Evolutionary conservation across 345 rosid genomes (phyloP), one percentile per base, ranked within the genome.

Genomic region (Turritis glabra): DNA sequence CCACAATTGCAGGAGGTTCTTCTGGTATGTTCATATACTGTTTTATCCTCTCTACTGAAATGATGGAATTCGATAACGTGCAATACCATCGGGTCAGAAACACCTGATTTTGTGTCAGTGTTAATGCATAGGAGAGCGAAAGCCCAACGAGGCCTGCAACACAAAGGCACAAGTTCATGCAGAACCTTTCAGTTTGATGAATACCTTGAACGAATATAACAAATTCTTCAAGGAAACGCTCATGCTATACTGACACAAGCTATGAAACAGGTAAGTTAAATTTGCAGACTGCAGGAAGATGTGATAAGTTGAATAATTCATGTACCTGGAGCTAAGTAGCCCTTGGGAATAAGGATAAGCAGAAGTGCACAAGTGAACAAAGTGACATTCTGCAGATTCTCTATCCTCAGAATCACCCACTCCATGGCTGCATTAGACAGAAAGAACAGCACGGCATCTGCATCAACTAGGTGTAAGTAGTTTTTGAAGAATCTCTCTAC

Each of bases 341-440:
- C 89, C 58, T 83, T 86, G 1, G 98, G 98, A 50, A 90, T 85
- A 17, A 94, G 73, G 38, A 87, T 67, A 30, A 91, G 88, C 52
- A 94, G 83, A 75, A 94, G 78, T 41, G 96, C 87, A 64, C 93
- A 88, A 19, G 89, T 83, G 67, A 85, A 85, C 44, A 94, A 76
- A 8, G 89, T 91, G 46, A 82, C 25, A 52, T 90, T 89, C 82
- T 86, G 92, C n/a, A 94, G 83, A 33, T 83, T 71, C 69, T 91
- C 97, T 18, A 86, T 80, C 69, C 98, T 78, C 64, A 91, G 22
- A 65, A 89, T 53, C 14, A 90, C 80, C 98, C 98, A 94, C 64
- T 94, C 98, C 84, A 86, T 79, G 50, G 85, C 85, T 33, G 86
- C 95, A 64, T 86, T 91, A 27, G 93, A 87, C 50, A 86, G 88